Evolutionary conservation across 2,329 filamentous ascomycete genomes (phyloP).

Genomic region (Aspergillus sp.): DNA sequence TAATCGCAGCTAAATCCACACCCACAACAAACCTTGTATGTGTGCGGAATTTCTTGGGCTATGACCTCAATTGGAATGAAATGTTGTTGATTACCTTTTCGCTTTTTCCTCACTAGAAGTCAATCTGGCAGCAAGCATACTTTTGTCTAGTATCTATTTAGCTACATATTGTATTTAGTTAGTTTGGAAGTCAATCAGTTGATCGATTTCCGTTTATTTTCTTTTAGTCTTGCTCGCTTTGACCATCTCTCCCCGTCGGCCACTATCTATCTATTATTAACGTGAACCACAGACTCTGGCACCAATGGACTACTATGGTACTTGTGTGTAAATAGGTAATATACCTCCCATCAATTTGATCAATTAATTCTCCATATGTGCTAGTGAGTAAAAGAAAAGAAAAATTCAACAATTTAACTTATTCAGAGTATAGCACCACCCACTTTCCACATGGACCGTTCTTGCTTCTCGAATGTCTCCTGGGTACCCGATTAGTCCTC

Average conservation of each 20-base stretch:
- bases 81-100: too few species aligned
- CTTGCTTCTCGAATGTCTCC: slow-evolving; percentile 6
- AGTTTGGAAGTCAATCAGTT: not conserved
- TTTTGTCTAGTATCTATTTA: too few species aligned
- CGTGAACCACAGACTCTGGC: not conserved
- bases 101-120: not conserved
- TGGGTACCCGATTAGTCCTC: slow-evolving; percentile 1
- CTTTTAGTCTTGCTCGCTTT: not conserved
- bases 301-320: not conserved
- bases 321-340: not conserved
- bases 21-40: too few species aligned
- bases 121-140: not conserved
- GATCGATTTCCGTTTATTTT: not conserved
- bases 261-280: slow-evolving; percentile 4
- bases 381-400: too few species aligned
- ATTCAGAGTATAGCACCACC: slow-evolving; percentile 2
- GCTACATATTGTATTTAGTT: too few species aligned
- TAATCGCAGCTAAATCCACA: too few species aligned
- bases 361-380: not conserved
- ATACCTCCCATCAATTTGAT: not conserved
- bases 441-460: slow-evolving; percentile 5
- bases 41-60: too few species aligned
- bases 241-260: not conserved
- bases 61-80: too few species aligned
- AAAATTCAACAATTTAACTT: not conserved